Conservation (phyloP, 1,284 basidiomycete genomes). For the Lentinula novae-zelandiae region DNA sequence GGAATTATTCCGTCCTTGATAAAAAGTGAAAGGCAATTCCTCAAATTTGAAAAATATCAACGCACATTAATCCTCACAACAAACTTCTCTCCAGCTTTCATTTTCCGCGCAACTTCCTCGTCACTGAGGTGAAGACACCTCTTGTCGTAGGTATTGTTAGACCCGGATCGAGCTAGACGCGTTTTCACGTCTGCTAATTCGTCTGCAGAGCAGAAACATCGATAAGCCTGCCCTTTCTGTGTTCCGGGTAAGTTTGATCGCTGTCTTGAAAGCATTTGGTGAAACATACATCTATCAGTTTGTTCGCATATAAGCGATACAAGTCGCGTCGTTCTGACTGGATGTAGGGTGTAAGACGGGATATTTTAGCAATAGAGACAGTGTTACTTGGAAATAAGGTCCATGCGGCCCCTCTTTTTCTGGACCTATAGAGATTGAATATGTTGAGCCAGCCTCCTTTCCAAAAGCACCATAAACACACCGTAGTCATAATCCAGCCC, state of each 20-base stretch:
- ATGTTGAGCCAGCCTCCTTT: not conserved
- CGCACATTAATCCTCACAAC: constrained; percentile 86
- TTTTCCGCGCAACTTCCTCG: constrained; percentile 76
- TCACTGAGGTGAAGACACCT: constrained; percentile 81
- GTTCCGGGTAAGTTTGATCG: not conserved
- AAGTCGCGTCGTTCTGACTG: constrained; percentile 88
- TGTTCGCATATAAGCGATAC: constrained; percentile 73
- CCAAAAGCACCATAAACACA: constrained; percentile 26
- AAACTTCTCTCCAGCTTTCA: constrained; percentile 73
- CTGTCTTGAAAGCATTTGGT: not conserved
- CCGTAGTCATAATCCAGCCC: constrained; percentile 92
- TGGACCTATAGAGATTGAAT: constrained; percentile 52
- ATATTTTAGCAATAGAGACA: not conserved
- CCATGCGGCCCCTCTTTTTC: constrained; percentile 69
- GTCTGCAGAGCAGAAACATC: constrained; percentile 87
- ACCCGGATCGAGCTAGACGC: constrained; percentile 65
- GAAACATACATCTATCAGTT: constrained; percentile 65
- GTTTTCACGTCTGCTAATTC: constrained; percentile 66
- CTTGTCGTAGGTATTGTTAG: constrained; percentile 80
- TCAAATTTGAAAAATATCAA: constrained; percentile 11
- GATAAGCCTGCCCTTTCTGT: constrained; percentile 86
- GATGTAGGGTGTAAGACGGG: not conserved
- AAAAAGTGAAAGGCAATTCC: constrained; percentile 9
- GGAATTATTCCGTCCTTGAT: constrained; percentile 53
- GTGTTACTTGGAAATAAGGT: constrained; percentile 78